These are phyloP conservation scores for Bassia scoparia DNA, from an alignment of 148 eudicot species.

Conservation along the genomic window DNA sequence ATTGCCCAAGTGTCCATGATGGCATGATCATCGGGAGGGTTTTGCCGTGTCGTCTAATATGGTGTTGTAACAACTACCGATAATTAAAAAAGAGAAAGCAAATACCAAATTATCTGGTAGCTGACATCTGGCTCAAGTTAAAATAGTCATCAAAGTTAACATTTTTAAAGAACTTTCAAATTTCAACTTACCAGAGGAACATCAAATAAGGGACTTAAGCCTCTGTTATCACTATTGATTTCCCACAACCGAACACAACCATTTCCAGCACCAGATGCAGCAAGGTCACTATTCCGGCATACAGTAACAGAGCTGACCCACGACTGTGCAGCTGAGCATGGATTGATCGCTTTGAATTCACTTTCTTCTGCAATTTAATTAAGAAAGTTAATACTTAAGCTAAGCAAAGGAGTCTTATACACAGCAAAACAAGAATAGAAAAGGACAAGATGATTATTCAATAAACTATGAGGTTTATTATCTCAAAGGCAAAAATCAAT, in stretches of 20 bases:
- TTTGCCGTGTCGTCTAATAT: not conserved
- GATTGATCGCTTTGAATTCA: conserved; percentile 24
- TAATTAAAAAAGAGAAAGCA: not conserved
- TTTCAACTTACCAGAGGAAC: conserved; percentile 63
- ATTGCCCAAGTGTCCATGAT: too few relatives aligned
- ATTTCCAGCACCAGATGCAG: conserved; percentile 97
- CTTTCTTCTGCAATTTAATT: conserved; percentile 38
- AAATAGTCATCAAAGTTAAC: not conserved
- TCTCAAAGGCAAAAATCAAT: not conserved
- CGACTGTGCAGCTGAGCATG: conserved; percentile 49
- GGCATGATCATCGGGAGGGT: not conserved
- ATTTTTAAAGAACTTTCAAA: not conserved
- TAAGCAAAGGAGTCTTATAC: conserved; percentile 8
- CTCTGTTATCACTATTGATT: conserved; percentile 71
- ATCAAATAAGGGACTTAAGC: conserved; percentile 69
- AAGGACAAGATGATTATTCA: not conserved
- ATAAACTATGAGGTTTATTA: not conserved
- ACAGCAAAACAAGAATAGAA: not conserved
- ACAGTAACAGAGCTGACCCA: conserved; percentile 87
- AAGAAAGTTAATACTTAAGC: not conserved
- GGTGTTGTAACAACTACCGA: not conserved
- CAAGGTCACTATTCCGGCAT: conserved; percentile 88
- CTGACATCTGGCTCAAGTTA: not conserved
- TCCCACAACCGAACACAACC: conserved; percentile 79
- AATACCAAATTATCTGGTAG: not conserved